Conservation (phyloP, 2,329 filamentous ascomycete genomes). For the Hymenoscyphus repandus region DNA sequence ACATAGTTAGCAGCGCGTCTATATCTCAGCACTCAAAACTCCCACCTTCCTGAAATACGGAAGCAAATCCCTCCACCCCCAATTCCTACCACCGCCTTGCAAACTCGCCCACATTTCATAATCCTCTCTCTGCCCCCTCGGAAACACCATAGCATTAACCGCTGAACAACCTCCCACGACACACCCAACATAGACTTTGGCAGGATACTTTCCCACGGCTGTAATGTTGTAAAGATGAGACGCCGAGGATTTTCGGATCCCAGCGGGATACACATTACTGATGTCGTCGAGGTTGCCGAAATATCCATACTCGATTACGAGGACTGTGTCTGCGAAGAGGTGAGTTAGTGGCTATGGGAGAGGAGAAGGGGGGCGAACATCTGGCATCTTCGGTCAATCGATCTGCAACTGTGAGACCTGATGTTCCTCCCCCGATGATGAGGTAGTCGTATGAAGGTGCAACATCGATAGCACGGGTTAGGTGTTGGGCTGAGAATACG, state of each 20-base stretch:
- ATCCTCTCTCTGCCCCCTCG: neutral
- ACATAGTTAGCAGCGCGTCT: too few species aligned
- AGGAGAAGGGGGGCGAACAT: neutral
- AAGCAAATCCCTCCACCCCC: neutral
- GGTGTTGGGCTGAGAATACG: neutral
- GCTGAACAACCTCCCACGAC: neutral
- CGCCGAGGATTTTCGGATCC: neutral
- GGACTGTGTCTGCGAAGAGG: neutral
- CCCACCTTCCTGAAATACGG: conserved; percentile 5
- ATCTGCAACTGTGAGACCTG: conserved; percentile 2
- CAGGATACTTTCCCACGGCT: neutral
- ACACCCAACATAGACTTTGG: neutral
- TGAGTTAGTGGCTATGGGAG: neutral
- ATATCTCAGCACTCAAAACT: neutral
- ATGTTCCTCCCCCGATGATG: conserved; percentile 1
- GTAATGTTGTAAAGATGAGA: conserved; percentile 2
- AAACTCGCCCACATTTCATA: conserved; percentile 1
- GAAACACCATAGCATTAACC: conserved; percentile 1
- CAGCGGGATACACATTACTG: neutral
- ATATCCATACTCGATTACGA: conserved; percentile 2
- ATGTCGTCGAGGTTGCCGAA: neutral
- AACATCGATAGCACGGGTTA: neutral
- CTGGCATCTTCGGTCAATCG: neutral
- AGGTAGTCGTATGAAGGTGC: neutral
- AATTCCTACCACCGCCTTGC: neutral